phyloP scores from a whole-genome alignment of 2,329 filamentous ascomycete genomes.

The Dichotomopilus funicola region DNA sequence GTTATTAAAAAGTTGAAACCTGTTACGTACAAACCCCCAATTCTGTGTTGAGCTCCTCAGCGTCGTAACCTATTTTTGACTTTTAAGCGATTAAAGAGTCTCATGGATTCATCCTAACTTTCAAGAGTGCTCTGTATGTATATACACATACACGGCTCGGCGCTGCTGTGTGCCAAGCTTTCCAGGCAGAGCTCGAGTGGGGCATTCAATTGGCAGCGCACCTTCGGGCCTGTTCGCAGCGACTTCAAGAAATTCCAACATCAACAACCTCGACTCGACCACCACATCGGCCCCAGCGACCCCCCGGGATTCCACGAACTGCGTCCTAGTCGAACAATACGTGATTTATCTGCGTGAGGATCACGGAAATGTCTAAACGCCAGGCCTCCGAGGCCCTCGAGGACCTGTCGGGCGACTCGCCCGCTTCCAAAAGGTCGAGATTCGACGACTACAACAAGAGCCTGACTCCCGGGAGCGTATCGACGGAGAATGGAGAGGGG shows the following conservation, averaged over 20 bases:
- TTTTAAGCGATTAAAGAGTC: too few species aligned
- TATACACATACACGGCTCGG: too few species aligned
- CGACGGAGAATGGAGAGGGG: slow-evolving; percentile 20
- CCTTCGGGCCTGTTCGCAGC: background rate
- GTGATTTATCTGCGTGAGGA: background rate
- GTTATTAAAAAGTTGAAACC: background rate
- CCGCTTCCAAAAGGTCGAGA: slow-evolving; percentile 53
- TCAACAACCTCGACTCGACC: background rate
- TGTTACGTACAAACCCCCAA: background rate
- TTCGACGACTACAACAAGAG: slow-evolving; percentile 38
- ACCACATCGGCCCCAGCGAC: background rate
- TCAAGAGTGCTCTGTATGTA: too few species aligned
- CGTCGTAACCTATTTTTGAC: background rate
- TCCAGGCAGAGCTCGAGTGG: slow-evolving; percentile 13
- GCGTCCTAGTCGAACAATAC: background rate
- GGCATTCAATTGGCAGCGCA: slow-evolving; percentile 4
- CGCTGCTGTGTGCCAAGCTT: slow-evolving; percentile 6
- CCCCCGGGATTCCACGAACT: background rate
- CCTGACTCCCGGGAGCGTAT: slow-evolving; percentile 22
- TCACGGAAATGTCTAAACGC: slow-evolving; percentile 39
- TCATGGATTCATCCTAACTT: background rate
- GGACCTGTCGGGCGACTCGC: slow-evolving; percentile 49
- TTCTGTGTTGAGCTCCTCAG: too few species aligned
- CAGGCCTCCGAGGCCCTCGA: slow-evolving; percentile 55
- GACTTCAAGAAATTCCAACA: slow-evolving; percentile 2